Evolutionary conservation across 805 yeast genomes (phyloP), one percentile per base, ranked within the genome.

Genomic region (Lipomyces orientalis): DNA sequence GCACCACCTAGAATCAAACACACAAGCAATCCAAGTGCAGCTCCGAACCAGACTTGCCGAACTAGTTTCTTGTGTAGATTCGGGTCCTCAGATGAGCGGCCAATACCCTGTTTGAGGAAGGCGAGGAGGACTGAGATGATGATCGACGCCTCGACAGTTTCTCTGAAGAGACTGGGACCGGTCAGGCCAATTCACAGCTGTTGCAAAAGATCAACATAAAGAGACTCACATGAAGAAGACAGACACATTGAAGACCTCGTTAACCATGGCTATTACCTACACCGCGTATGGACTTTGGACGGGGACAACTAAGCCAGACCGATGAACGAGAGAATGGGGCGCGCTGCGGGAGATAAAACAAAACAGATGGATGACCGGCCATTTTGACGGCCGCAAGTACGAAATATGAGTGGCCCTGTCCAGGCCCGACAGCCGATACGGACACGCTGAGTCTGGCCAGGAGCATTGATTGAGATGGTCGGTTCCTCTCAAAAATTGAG

Each of bases 71-170:
- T 88, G 80, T 90, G 87, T n/a, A 90, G 80, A 80, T 72, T 35
- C 16, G 75, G 73, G 63, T 74, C 76, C 29, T 67, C 66, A 10
- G 58, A 8, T 9, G 66, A 75, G 14, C 80, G 80, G 55, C 90
- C 97, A 72, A 93, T 84, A 69, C 97, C 90, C 80, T 92, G 97
- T 79, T 91, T 91, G 73, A 93, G 84, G 82, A 94, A 94, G 54
- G 98, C 95, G 65, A 94, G 83, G 70, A 94, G 83, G 58, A 94
- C 98, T 9, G 98, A 92, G 71, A 95, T 90, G 71, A 94, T 90
- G 71, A 94, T 86, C 62, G 93, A 88, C 19, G 98, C 99, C 81
- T 94, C 99, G 72, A 94, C 82, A 62, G 96, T 83, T 82, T 94
- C 99, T 84, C 99, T 89, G 79, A 94, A 89, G 66, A 93, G 94